Evolutionary conservation across 148 eudicot genomes (phyloP).

Genomic region (Cornus suecica): DNA sequence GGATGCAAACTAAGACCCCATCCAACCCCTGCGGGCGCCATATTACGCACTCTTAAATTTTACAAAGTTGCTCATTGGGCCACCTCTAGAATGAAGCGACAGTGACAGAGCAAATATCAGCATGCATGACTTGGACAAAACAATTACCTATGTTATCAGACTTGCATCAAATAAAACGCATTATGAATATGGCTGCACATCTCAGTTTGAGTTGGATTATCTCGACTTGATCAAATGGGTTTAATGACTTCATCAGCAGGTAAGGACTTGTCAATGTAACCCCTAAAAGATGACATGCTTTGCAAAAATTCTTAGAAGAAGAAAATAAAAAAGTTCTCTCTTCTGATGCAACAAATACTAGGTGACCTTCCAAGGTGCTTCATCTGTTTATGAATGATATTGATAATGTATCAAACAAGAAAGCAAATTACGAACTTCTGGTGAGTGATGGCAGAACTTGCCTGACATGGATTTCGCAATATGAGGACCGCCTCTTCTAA

Average conservation of each 20-base stretch:
- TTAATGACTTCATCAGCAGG: background rate
- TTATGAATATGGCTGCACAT: background rate
- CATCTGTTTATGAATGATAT: background rate
- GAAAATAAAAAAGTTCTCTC: background rate
- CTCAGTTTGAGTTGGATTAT: background rate
- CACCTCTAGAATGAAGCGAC: background rate
- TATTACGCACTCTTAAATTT: background rate
- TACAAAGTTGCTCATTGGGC: background rate
- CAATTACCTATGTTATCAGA: background rate
- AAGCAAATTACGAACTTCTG: background rate
- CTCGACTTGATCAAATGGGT: background rate
- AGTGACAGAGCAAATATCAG: background rate
- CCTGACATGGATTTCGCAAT: slow-evolving; percentile 45
- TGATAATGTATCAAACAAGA: background rate
- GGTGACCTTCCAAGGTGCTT: background rate
- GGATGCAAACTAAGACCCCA: background rate
- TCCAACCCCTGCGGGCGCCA: background rate
- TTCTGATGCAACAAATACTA: background rate
- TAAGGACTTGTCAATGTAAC: background rate
- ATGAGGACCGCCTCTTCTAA: slow-evolving; percentile 43
- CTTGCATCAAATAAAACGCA: background rate
- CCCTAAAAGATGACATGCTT: background rate
- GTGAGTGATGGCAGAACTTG: slow-evolving; percentile 18
- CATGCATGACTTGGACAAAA: background rate
- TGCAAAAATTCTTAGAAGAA: background rate